A percentile compares a stretch with the other conserved stretches of the same genome.
Conservation (phyloP, 2,329 filamentous ascomycete genomes). For the Xylaria sp. region DNA sequence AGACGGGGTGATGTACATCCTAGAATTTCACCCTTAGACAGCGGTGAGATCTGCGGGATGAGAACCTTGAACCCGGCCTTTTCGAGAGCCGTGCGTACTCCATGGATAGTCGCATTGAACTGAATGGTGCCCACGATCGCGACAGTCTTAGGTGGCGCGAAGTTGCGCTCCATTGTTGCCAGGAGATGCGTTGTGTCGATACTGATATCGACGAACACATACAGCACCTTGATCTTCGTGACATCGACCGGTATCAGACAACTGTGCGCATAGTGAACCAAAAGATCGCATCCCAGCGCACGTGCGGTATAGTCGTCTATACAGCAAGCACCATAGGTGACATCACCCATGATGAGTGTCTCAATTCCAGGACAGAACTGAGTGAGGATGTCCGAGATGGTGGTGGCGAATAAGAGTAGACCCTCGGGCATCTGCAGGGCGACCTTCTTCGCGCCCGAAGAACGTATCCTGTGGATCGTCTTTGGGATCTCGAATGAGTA, state of each 20-base stretch:
- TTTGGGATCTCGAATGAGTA: slow-evolving; percentile 99
- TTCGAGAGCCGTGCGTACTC: slow-evolving; percentile 70
- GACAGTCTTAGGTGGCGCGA: slow-evolving; percentile 75
- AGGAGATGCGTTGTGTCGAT: slow-evolving; percentile 88
- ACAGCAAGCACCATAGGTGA: slow-evolving; percentile 97
- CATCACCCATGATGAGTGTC: slow-evolving; percentile 97
- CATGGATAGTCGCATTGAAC: slow-evolving; percentile 96
- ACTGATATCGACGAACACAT: slow-evolving; percentile 96
- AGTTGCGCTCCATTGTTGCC: slow-evolving; percentile 83
- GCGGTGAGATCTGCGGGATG: slow-evolving; percentile 85
- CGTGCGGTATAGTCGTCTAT: slow-evolving; percentile 97
- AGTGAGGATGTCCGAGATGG: slow-evolving; percentile 91
- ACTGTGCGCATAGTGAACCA: slow-evolving; percentile 96
- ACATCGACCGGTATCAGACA: slow-evolving; percentile 95
- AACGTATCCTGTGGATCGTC: slow-evolving; percentile 89
- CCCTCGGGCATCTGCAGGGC: slow-evolving; percentile 98
- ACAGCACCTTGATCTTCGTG: slow-evolving; percentile 93
- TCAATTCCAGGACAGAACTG: slow-evolving; percentile 89
- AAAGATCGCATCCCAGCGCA: slow-evolving; percentile 85
- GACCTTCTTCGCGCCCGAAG: slow-evolving; percentile 70
- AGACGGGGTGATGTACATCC: slow-evolving; percentile 90
- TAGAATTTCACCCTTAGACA: slow-evolving; percentile 92
- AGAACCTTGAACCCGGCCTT: slow-evolving; percentile 78
- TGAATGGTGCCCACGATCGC: slow-evolving; percentile 96
- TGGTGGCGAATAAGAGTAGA: slow-evolving; percentile 89